These are phyloP conservation scores for Mycena floridula DNA, from an alignment of 768 basidiomycete species.

Conservation along the genomic window DNA sequence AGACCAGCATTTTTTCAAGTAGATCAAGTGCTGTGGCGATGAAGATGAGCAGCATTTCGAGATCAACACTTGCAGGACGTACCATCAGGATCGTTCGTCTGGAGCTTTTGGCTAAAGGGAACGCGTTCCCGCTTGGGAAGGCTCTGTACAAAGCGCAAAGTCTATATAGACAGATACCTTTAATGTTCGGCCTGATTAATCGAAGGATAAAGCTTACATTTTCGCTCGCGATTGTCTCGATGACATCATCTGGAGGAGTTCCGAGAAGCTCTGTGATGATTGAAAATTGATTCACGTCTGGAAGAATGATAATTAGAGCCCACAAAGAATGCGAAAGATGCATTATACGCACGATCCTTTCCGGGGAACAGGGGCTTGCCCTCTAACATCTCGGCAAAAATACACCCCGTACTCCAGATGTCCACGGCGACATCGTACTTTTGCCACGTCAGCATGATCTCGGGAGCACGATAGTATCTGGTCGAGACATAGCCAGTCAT, in stretches of 20 bases:
- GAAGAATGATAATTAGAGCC: slow-evolving; percentile 6
- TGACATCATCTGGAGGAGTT: slow-evolving; percentile 99
- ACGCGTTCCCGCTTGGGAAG: slow-evolving; percentile 94
- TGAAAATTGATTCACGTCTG: slow-evolving; percentile 99
- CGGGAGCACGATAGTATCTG: slow-evolving; percentile 96
- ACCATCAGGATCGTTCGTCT: slow-evolving; percentile 84
- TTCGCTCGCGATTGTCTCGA: slow-evolving; percentile 96
- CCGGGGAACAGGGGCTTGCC: slow-evolving; percentile 98
- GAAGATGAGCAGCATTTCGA: slow-evolving; percentile 2
- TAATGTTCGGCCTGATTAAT: not conserved
- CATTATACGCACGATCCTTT: slow-evolving; percentile 94
- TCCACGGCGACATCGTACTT: slow-evolving; percentile 99
- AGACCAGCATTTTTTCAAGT: slow-evolving; percentile 98
- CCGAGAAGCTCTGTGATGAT: slow-evolving; percentile 98
- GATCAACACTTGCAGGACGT: slow-evolving; percentile 19
- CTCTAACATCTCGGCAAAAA: slow-evolving; percentile 99
- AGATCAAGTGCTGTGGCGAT: slow-evolving; percentile 76
- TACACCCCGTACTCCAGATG: slow-evolving; percentile 99
- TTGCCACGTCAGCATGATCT: slow-evolving; percentile 99
- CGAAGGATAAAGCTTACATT: slow-evolving; percentile 54
- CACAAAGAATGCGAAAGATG: slow-evolving; percentile 4
- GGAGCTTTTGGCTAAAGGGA: slow-evolving; percentile 91
- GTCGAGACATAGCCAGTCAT: slow-evolving; percentile 99
- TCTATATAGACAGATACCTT: slow-evolving; percentile 42
- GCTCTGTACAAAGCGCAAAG: slow-evolving; percentile 96